Percentiles rank a stretch among this genome's conserved stretches.
These are phyloP conservation scores for Mrakia gelida DNA, from an alignment of 768 basidiomycete species.

Conservation along the genomic window DNA sequence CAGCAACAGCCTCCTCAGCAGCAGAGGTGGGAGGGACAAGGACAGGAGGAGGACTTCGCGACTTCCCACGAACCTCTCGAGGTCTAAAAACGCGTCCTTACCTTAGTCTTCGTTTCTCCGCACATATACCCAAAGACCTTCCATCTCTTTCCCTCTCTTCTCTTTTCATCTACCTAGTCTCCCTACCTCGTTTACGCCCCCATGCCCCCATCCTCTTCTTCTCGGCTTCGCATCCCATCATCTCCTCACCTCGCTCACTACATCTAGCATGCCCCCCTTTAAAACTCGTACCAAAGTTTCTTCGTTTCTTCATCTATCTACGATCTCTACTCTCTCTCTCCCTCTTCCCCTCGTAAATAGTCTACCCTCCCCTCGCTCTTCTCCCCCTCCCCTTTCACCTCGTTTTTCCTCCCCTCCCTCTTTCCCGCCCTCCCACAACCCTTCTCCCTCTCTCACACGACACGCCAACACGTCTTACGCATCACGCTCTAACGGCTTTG, in stretches of 20 bases:
- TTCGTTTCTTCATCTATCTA: no score
- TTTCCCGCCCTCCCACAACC: no score
- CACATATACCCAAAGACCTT: neutral
- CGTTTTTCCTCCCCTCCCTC: no score
- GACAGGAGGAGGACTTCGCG: slow-evolving; percentile 16
- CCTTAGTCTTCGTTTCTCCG: no score
- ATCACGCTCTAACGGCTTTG: no score
- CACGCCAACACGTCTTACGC: no score
- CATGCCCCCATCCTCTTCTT: neutral
- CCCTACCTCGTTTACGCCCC: neutral
- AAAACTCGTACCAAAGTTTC: neutral
- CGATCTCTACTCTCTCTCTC: no score
- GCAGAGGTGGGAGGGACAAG: slow-evolving; percentile 12
- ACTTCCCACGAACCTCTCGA: slow-evolving; percentile 27
- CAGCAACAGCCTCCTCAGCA: slow-evolving; percentile 23
- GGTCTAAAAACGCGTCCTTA: slow-evolving; percentile 2
- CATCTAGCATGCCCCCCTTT: neutral
- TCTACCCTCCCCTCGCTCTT: no score
- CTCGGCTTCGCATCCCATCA: neutral
- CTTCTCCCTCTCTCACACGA: no score
- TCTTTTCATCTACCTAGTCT: neutral
- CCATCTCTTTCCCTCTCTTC: neutral
- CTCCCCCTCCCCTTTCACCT: no score
- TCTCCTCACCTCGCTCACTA: neutral
- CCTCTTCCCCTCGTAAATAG: no score